A percentile compares a stretch with the other conserved stretches of the same genome.
phyloP scores from a whole-genome alignment of 1,284 basidiomycete species.

The Calocybe gambosa region DNA sequence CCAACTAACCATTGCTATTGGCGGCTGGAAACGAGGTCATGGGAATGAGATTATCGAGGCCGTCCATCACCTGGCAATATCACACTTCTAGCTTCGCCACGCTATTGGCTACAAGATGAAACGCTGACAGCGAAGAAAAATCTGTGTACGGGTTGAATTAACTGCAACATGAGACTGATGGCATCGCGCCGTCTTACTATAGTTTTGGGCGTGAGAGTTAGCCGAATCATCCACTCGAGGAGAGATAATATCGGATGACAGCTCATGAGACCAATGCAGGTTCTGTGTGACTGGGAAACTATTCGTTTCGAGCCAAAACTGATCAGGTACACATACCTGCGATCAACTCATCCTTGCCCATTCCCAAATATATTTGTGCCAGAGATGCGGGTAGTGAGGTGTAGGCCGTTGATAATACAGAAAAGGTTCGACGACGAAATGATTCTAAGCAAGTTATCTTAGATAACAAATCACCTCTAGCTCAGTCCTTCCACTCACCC shows the following conservation, averaged over 20 bases:
- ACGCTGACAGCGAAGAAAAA: slow-evolving; percentile 44
- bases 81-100: slow-evolving; percentile 44
- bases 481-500: slow-evolving; percentile 29
- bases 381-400: slow-evolving; percentile 47
- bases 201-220: slow-evolving; percentile 5
- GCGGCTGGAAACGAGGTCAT: no score
- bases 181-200: slow-evolving; percentile 9
- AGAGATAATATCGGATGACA: slow-evolving; percentile 36
- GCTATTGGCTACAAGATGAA: slow-evolving; percentile 47
- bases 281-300: slow-evolving; percentile 32
- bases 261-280: slow-evolving; percentile 47
- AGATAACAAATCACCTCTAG: not conserved
- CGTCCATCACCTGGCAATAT: no score
- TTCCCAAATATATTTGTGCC: slow-evolving; percentile 50
- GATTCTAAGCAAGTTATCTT: slow-evolving; percentile 22
- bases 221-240: slow-evolving; percentile 23
- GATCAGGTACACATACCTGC: slow-evolving; percentile 30
- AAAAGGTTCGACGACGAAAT: slow-evolving; percentile 51
- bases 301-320: not conserved
- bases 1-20: no score
- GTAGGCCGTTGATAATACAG: slow-evolving; percentile 54
- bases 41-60: no score
- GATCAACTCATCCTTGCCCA: slow-evolving; percentile 41
- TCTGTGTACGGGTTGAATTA: slow-evolving; percentile 21
- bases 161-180: not conserved